Evolutionary conservation across 495 filamentous ascomycete genomes (phyloP), one percentile per base, ranked within the genome.

Genomic region (Rusavskia elegans): DNA sequence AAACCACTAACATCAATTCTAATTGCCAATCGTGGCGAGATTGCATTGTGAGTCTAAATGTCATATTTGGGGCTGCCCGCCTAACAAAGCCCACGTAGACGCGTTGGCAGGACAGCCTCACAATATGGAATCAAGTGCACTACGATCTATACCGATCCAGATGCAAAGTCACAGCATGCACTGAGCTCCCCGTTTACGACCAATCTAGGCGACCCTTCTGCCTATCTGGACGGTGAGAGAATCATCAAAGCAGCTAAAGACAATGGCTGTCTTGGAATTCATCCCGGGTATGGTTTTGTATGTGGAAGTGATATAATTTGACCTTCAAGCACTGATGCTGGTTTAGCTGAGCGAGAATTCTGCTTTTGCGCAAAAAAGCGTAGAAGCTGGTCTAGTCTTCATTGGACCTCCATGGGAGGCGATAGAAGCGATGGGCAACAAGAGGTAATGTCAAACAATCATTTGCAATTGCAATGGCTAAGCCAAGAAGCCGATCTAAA

Each of bases 371-470:
- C 75, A 78, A 55, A 82, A 86, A 68, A 95, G 89, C 61, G 83
- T 81, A 57, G 85, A 95, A 57, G 89, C 89, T 30, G 93, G 93
- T 3, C 70, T 99, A 45, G 80, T 88, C 37, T 99, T 99, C 61
- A 95, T 97, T 61, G 92, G 92, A 0, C 92, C 92, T 13, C 89
- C 92, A 30, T 85, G 83, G 66, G 75, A 82, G 54, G 93, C 93
- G 7, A 99, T 99, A 67, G 86, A 90, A 57, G 85, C 89, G 36
- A 97, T 99, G 92, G 92, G 92, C 39, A 87, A 95, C 63, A 99
- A 99, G 71, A 88, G 84, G 67, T 81, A 77, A 35, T 61, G 3
- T 16, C 10, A 29, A 21, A n/a, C n/a, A 6, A 11, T 16, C 16
- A 9, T 16, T 7, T 9, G 35, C 53, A 30, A 44, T 44, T 59